Conservation (phyloP, 208 protist genomes). For the Zelonia costaricensis region DNA sequence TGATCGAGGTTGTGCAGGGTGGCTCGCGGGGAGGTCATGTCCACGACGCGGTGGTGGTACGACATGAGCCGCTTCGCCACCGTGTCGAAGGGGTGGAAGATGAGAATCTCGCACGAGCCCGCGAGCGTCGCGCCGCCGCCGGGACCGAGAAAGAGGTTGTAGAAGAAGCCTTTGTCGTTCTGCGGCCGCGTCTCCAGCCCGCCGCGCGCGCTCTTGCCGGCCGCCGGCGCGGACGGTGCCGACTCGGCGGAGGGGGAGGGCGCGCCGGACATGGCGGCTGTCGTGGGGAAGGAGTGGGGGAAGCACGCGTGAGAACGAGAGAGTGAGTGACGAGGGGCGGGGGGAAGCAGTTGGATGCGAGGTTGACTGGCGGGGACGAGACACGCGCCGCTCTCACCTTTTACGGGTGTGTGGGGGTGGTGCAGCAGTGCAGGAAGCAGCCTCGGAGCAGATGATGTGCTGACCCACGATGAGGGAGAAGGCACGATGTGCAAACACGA, state of each 20-base stretch:
- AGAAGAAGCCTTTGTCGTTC: conserved; percentile 25
- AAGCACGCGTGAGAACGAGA: too few relatives aligned
- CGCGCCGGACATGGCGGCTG: neutral
- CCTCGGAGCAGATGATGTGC: too few relatives aligned
- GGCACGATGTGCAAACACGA: too few relatives aligned
- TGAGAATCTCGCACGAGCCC: conserved; percentile 66
- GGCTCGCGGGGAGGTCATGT: conserved; percentile 21
- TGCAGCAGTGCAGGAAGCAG: too few relatives aligned
- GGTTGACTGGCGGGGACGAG: too few relatives aligned
- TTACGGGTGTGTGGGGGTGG: too few relatives aligned
- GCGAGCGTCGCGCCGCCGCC: conserved; percentile 67
- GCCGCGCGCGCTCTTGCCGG: neutral
- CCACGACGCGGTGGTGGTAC: conserved; percentile 53
- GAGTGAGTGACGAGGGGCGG: too few relatives aligned
- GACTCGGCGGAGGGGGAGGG: neutral
- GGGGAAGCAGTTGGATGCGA: too few relatives aligned
- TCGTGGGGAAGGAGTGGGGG: too few relatives aligned
- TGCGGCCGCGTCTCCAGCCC: conserved; percentile 7
- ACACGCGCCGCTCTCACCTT: too few relatives aligned
- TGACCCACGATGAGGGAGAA: too few relatives aligned
- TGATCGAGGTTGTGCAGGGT: conserved; percentile 38
- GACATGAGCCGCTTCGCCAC: conserved; percentile 86
- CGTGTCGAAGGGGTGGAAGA: conserved; percentile 90
- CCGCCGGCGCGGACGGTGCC: too few relatives aligned
- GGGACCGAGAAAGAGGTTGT: conserved; percentile 44